A percentile compares a stretch with the other conserved stretches of the same genome.
Evolutionary conservation across 257 asterid genomes (phyloP).

Genomic region (Gynochthodes officinalis): DNA sequence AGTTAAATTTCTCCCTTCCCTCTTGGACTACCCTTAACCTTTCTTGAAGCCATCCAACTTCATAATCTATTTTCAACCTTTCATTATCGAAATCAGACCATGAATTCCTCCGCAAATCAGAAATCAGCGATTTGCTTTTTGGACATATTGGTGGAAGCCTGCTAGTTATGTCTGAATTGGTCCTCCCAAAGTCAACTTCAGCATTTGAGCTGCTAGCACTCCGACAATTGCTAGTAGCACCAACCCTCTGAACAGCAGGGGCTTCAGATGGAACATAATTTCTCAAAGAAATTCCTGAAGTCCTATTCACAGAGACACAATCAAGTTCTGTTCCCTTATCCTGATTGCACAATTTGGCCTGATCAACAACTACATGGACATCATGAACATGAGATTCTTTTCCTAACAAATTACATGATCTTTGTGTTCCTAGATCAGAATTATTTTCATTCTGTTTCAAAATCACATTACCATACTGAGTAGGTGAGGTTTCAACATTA

Average conservation of each 20-base stretch:
- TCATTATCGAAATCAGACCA: conserved; percentile 46
- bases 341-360: conserved; percentile 19
- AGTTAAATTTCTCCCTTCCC: too few species aligned
- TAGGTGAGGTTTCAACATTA: conserved; percentile 21
- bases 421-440: conserved; percentile 19
- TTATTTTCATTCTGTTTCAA: conserved; percentile 22
- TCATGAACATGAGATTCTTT: conserved; percentile 34
- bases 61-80: conserved; percentile 57
- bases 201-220: conserved; percentile 21
- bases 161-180: conserved; percentile 30
- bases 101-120: conserved; percentile 43
- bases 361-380: conserved; percentile 29
- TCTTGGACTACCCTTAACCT: conserved; percentile 58
- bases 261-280: conserved; percentile 27
- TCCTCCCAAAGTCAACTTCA: conserved; percentile 33
- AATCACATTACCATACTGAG: conserved; percentile 9
- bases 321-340: conserved; percentile 6
- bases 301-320: neutral
- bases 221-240: conserved; percentile 14
- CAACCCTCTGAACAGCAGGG: conserved; percentile 21
- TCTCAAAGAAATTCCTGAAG: conserved; percentile 13
- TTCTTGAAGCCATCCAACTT: conserved; percentile 60
- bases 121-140: conserved; percentile 23
- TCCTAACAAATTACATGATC: conserved; percentile 10
- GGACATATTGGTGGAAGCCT: conserved; percentile 61